Evolutionary conservation across 176 grass and related monocot species (phyloP), one percentile per base, ranked within the genome.

Genomic region (Triticum urartu): DNA sequence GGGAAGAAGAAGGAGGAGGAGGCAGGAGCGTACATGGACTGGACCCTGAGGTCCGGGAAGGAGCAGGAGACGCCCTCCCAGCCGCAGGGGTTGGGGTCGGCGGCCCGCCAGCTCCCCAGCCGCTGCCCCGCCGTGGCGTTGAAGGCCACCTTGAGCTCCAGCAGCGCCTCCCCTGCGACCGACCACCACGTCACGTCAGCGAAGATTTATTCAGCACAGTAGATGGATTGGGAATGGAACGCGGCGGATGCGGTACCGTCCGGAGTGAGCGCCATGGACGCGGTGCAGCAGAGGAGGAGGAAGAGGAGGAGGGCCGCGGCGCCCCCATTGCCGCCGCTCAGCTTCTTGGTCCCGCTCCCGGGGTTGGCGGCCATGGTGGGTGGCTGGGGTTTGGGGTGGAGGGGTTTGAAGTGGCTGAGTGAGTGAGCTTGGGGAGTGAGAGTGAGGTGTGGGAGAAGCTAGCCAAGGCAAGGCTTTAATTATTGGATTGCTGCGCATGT

Each of bases 1-100:
- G 12, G 5, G 73, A 26, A 26, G 26, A 26, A 3, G 8, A 15
- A 17, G 28, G 62, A 5, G 22, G 70, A 7, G 25, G 6, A 5
- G 66, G 45, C 33, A 2, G 11, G 35, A 68, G 4, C 3, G 4
- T 4, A 98, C 97, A 99, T 99, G 87, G 97, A 91, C 38, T 93
- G 97, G 81, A 99, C 97, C 88, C 94, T 99, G 58, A 99, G 94
- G 85, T 99, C 94, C 1, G 97, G 92, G 84, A 99, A 81, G n/a
- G 94, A 95, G 90, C 97, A 99, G 52, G 97, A 90, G 88, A 99
- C 67, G 64, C 97, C 97, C 73, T 91, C 81, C 94, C 97, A 99
- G 5, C 77, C 92, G 78, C 97, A 99, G 63, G 97, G 97, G 42
- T 94, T 86, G 2, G 90, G 68, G 58, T 96, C 97, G 14, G 42